These are phyloP conservation scores for Phalaenopsis hybrid DNA, from an alignment of 116 monocot species.

Conservation along the genomic window DNA sequence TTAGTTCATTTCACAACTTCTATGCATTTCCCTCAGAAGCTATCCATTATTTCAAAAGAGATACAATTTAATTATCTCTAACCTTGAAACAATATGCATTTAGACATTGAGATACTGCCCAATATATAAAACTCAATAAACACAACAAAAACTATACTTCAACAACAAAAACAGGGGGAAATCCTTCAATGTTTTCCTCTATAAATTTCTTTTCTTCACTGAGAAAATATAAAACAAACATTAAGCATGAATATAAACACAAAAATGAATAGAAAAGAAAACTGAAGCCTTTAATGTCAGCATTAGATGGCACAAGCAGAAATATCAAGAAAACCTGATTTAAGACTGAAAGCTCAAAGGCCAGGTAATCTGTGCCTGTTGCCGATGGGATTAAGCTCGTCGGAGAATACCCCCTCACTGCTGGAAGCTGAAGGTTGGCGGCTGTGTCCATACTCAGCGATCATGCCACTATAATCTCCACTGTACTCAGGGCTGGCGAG, in stretches of 20 bases:
- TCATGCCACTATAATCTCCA: slow-evolving; percentile 39
- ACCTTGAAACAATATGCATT: no score
- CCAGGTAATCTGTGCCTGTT: slow-evolving; percentile 10
- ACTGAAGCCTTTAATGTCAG: no score
- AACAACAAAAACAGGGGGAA: no score
- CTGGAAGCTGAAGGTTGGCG: slow-evolving; percentile 38
- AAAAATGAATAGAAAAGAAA: not conserved
- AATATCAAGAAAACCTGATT: no score
- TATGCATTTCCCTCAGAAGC: no score
- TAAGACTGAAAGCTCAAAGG: not conserved
- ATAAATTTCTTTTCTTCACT: not conserved
- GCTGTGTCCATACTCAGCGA: slow-evolving; percentile 52
- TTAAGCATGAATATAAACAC: not conserved
- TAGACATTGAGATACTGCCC: no score
- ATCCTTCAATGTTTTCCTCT: not conserved
- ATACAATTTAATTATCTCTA: no score
- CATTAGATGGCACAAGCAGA: no score
- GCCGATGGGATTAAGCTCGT: slow-evolving; percentile 22
- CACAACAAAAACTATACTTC: no score
- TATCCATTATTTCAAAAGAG: no score
- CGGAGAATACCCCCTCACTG: slow-evolving; percentile 36
- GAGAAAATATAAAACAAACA: not conserved
- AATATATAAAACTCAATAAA: no score
- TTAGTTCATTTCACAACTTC: no score
- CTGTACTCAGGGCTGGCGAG: slow-evolving; percentile 51